Evolutionary conservation across 139 green algal genomes (phyloP).

Genomic region (Axilococcus clingmanii): DNA sequence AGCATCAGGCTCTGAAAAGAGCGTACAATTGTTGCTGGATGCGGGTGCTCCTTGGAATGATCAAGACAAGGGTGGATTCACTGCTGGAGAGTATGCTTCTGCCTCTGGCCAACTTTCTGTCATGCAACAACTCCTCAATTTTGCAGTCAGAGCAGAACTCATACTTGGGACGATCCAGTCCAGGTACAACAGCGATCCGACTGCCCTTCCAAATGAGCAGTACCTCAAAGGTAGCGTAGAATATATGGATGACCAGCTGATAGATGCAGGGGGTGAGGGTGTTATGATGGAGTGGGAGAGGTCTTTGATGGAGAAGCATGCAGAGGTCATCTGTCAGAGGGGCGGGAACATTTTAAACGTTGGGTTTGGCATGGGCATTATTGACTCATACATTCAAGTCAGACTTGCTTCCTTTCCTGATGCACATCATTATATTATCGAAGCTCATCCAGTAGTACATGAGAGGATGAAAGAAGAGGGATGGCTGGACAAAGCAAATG

Average conservation of each 20-base stretch:
- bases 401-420: conserved; percentile 7
- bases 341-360: conserved; percentile 84
- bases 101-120: neutral
- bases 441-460: conserved; percentile 87
- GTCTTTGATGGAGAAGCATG: conserved; percentile 87
- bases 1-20: conserved; percentile 9
- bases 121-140: conserved; percentile 24
- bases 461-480: conserved; percentile 54
- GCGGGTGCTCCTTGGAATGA: conserved; percentile 24
- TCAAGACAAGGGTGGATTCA: conserved; percentile 15
- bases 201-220: conserved; percentile 4
- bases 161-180: conserved; percentile 5
- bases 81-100: conserved; percentile 26
- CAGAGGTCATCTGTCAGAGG: conserved; percentile 48
- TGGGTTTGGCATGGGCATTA: conserved; percentile 89
- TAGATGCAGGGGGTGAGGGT: conserved; percentile 76
- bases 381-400: conserved; percentile 73
- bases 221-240: conserved; percentile 15
- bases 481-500: conserved; percentile 65
- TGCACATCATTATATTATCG: conserved; percentile 89
- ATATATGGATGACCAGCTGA: conserved; percentile 32
- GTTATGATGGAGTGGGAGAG: conserved; percentile 98
- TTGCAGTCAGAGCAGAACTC: conserved; percentile 22
- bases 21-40: conserved; percentile 18
- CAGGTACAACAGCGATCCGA: conserved; percentile 14